Evolutionary conservation across 371 early-diverging fungal genomes (phyloP).

Genomic region (Saksenaea vasiformis): DNA sequence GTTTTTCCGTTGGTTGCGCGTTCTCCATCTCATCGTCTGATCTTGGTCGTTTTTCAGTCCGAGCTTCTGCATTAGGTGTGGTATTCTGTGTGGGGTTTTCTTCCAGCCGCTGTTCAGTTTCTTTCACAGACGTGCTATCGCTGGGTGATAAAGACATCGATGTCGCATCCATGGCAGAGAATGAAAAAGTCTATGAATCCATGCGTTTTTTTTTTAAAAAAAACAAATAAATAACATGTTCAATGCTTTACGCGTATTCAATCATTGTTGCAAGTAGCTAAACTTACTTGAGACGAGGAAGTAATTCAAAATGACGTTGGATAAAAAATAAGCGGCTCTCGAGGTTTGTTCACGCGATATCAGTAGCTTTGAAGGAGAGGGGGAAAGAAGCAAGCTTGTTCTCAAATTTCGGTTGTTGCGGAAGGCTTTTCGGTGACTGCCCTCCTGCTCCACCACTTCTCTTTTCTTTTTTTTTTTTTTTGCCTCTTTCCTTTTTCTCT

Average conservation of each 20-base stretch:
- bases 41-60: slow-evolving; percentile 1
- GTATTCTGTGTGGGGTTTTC: background rate
- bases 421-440: slow-evolving; percentile 3
- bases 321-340: background rate
- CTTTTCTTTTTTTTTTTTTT: no score
- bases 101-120: background rate
- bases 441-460: background rate
- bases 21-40: slow-evolving; percentile 1
- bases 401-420: background rate
- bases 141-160: background rate
- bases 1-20: background rate
- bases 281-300: background rate
- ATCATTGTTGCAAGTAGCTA: background rate
- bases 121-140: background rate
- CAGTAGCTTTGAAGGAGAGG: background rate
- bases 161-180: background rate
- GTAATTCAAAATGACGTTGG: background rate
- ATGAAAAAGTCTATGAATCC: background rate
- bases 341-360: background rate
- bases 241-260: background rate
- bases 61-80: background rate
- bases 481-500: no score
- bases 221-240: background rate
- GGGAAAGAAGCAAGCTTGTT: background rate
- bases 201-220: no score